These are phyloP conservation scores for Schwanniomyces yamadae DNA, from an alignment of 805 yeast genomes.

Conservation along the genomic window DNA sequence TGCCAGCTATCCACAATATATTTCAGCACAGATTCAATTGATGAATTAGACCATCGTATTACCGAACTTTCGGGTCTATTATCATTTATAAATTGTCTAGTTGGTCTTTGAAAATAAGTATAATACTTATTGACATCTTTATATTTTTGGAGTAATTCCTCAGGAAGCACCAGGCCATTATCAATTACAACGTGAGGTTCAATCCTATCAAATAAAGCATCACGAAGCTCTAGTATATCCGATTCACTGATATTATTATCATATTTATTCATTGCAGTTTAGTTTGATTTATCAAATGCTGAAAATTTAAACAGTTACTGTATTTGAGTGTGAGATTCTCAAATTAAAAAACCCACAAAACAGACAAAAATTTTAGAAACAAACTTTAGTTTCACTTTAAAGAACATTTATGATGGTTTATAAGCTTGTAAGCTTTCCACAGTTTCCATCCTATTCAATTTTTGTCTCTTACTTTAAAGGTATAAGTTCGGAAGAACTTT, in stretches of 20 bases:
- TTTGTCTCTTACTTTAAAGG: slow-evolving; percentile 44
- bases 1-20: slow-evolving; percentile 24
- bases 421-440: slow-evolving; percentile 37
- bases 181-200: background rate
- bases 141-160: slow-evolving; percentile 30
- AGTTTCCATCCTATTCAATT: slow-evolving; percentile 40
- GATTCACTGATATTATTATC: background rate
- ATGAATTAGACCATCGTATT: slow-evolving; percentile 33
- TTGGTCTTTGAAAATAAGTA: slow-evolving; percentile 32
- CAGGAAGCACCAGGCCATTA: slow-evolving; percentile 24
- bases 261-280: too few relatives aligned
- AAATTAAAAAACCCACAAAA: too few relatives aligned
- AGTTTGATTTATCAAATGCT: too few relatives aligned
- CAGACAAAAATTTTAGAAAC: too few relatives aligned
- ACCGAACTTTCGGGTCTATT: slow-evolving; percentile 11
- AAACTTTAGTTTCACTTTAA: too few relatives aligned
- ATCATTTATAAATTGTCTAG: slow-evolving; percentile 30
- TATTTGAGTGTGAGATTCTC: too few relatives aligned
- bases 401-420: slow-evolving; percentile 3
- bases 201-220: slow-evolving; percentile 6
- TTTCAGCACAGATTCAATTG: slow-evolving; percentile 20
- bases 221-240: slow-evolving; percentile 4
- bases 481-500: slow-evolving; percentile 39
- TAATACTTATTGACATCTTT: slow-evolving; percentile 29
- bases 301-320: too few relatives aligned